These are phyloP conservation scores for Leersia perrieri DNA, from an alignment of 176 grass and related monocot genomes.

Conservation along the genomic window DNA sequence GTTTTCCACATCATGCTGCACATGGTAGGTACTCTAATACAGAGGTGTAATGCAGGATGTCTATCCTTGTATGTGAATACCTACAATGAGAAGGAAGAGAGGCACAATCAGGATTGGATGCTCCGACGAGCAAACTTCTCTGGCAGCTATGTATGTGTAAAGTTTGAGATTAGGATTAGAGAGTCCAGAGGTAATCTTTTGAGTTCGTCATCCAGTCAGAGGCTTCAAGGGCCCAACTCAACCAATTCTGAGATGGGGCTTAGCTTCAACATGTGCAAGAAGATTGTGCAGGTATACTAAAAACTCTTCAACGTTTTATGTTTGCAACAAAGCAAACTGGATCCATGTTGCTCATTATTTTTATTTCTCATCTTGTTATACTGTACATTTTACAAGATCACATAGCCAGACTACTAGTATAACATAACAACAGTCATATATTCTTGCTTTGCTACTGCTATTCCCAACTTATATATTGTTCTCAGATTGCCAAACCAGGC, in stretches of 20 bases:
- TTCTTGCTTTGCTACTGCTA: slow-evolving; percentile 4
- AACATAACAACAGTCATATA: background rate
- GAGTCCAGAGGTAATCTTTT: slow-evolving; percentile 30
- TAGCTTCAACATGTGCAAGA: slow-evolving; percentile 88
- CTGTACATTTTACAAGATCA: background rate
- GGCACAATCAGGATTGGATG: slow-evolving; percentile 67
- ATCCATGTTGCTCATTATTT: background rate
- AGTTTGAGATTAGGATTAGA: slow-evolving; percentile 69
- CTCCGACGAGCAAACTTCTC: slow-evolving; percentile 69
- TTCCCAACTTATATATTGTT: background rate
- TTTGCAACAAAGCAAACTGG: background rate
- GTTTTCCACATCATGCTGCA: slow-evolving; percentile 91
- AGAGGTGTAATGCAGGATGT: slow-evolving; percentile 44
- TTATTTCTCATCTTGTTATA: background rate
- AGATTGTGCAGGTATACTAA: slow-evolving; percentile 56
- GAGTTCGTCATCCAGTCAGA: slow-evolving; percentile 23
- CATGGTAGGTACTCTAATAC: slow-evolving; percentile 73
- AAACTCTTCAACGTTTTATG: slow-evolving; percentile 1
- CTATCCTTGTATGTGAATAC: slow-evolving; percentile 59
- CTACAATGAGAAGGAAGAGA: slow-evolving; percentile 57
- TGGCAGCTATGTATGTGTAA: slow-evolving; percentile 67
- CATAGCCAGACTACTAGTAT: background rate
- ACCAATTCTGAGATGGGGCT: slow-evolving; percentile 71
- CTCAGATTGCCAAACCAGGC: background rate
- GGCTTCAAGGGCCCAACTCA: slow-evolving; percentile 29